Conservation (phyloP, 1,284 basidiomycete genomes). For the Afroboletus lepidellus region DNA sequence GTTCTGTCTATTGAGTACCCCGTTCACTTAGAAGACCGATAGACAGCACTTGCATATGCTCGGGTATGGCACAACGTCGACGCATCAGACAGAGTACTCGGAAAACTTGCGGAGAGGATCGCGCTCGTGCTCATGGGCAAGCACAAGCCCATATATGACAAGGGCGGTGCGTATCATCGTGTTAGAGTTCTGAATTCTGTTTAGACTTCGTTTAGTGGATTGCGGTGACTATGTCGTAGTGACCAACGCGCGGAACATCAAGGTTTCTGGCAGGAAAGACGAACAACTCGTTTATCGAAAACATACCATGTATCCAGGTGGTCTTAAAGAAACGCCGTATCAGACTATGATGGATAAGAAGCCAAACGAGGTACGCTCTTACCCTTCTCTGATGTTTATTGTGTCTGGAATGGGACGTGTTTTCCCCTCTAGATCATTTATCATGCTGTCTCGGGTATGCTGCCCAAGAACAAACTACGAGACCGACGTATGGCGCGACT, state of each 20-base stretch:
- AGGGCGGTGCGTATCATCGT: conserved; percentile 59
- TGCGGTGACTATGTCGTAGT: conserved; percentile 98
- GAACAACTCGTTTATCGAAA: conserved; percentile 87
- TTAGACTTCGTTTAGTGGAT: conserved; percentile 57
- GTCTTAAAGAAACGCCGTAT: conserved; percentile 88
- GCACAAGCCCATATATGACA: conserved; percentile 97
- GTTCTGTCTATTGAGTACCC: not conserved
- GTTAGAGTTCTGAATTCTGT: not conserved
- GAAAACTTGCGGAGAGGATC: conserved; percentile 91
- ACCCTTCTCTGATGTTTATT: not conserved
- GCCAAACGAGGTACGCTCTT: conserved; percentile 78
- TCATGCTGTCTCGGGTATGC: conserved; percentile 94
- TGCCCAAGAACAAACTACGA: conserved; percentile 93
- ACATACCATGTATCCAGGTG: conserved; percentile 93
- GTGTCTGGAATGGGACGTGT: not conserved
- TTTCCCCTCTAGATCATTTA: conserved; percentile 74
- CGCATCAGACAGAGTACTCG: conserved; percentile 86
- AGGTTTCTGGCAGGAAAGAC: conserved; percentile 88
- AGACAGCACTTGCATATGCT: conserved; percentile 93
- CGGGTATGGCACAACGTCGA: conserved; percentile 96
- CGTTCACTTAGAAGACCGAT: conserved; percentile 1
- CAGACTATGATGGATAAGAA: conserved; percentile 79
- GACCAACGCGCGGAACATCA: conserved; percentile 83
- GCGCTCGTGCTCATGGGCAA: conserved; percentile 98
- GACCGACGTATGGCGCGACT: conserved; percentile 82